Conservation (phyloP, 179 eudicot species). For the Spinacia oleracea region DNA sequence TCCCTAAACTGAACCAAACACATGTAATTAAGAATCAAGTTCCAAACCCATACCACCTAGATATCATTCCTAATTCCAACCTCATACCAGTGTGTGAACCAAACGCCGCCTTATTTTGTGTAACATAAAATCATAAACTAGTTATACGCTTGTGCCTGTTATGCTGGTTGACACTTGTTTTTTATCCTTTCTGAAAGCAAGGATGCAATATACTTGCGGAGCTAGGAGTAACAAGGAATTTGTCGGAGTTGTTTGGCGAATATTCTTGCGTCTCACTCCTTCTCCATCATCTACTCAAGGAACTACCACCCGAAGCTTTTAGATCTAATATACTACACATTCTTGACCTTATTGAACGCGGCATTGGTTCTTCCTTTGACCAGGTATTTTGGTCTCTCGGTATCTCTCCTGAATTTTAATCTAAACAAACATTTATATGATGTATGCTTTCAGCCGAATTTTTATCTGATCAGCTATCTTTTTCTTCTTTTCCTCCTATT, state of each 20-base stretch:
- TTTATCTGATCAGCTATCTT: conserved; percentile 17
- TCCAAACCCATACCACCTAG: no score
- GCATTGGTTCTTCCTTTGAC: conserved; percentile 53
- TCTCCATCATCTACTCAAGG: conserved; percentile 71
- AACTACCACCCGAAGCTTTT: conserved; percentile 55
- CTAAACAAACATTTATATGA: background rate
- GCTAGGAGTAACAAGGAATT: conserved; percentile 45
- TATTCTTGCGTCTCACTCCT: conserved; percentile 46
- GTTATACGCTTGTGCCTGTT: background rate
- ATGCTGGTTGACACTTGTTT: conserved; percentile 12
- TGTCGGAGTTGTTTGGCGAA: conserved; percentile 34
- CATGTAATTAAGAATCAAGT: no score
- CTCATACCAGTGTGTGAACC: no score
- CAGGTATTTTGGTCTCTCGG: conserved; percentile 46
- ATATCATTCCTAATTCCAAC: no score
- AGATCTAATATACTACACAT: conserved; percentile 48
- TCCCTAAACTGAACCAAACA: no score
- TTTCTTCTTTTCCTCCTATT: conserved; percentile 11
- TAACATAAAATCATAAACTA: background rate
- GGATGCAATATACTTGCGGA: conserved; percentile 36
- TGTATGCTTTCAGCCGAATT: conserved; percentile 11
- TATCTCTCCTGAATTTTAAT: background rate
- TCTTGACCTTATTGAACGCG: conserved; percentile 53
- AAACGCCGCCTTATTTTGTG: no score
- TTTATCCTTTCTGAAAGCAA: conserved; percentile 28